Conservation (phyloP, 805 yeast genomes). For the Schwanniomyces occidentalis region DNA sequence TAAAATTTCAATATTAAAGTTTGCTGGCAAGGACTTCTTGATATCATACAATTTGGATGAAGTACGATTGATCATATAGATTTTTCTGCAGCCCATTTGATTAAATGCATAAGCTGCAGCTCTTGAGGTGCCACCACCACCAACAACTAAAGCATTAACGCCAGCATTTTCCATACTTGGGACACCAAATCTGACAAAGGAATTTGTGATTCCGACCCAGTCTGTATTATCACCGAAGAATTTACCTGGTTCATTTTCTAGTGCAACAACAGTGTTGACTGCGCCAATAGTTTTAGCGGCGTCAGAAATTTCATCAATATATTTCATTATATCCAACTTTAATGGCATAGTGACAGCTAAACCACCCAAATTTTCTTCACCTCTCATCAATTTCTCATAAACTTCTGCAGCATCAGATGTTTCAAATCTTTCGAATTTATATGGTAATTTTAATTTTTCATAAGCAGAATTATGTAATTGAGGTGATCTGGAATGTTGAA, state of each 20-base stretch:
- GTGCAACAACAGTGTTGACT: slow-evolving; percentile 78
- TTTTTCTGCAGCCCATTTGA: slow-evolving; percentile 71
- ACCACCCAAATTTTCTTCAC: slow-evolving; percentile 73
- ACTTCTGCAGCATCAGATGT: slow-evolving; percentile 63
- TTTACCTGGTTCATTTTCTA: slow-evolving; percentile 36
- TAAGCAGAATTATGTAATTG: slow-evolving; percentile 80
- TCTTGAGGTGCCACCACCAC: slow-evolving; percentile 97
- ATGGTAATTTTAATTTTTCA: slow-evolving; percentile 73
- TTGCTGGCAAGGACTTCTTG: slow-evolving; percentile 57
- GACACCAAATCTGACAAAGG: slow-evolving; percentile 65
- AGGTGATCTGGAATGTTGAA: slow-evolving; percentile 88
- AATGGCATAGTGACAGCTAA: slow-evolving; percentile 93
- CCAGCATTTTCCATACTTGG: slow-evolving; percentile 36
- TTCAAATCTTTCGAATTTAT: slow-evolving; percentile 66
- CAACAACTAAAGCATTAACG: slow-evolving; percentile 75
- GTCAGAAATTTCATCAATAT: slow-evolving; percentile 64
- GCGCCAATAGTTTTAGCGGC: slow-evolving; percentile 89
- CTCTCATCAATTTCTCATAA: slow-evolving; percentile 47
- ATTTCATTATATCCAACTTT: slow-evolving; percentile 75
- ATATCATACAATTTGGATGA: slow-evolving; percentile 60
- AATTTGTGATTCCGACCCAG: slow-evolving; percentile 82
- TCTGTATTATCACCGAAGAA: slow-evolving; percentile 91
- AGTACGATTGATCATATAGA: slow-evolving; percentile 83
- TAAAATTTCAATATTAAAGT: slow-evolving; percentile 59
- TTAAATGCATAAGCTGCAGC: slow-evolving; percentile 90